phyloP scores from a whole-genome alignment of 768 basidiomycete genomes.

The Suillus subluteus region DNA sequence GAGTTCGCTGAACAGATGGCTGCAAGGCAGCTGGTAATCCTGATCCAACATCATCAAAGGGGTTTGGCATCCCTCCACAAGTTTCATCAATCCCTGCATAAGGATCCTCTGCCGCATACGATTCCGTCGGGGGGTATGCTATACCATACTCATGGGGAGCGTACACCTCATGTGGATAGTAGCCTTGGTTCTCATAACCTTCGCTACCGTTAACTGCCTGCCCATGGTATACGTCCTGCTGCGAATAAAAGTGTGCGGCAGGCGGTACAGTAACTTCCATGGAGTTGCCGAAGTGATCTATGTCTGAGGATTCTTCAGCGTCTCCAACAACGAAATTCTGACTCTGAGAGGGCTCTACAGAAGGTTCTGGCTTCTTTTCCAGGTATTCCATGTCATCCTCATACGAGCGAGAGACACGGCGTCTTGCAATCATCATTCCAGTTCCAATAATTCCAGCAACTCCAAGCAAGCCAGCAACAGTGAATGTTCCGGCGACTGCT shows the following conservation, averaged over 20 bases:
- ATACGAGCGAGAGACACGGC: slow-evolving; percentile 27
- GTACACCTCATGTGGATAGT: slow-evolving; percentile 29
- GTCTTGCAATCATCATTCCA: slow-evolving; percentile 32
- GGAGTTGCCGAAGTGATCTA: slow-evolving; percentile 27
- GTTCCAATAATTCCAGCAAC: slow-evolving; percentile 35
- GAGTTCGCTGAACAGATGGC: slow-evolving; percentile 16
- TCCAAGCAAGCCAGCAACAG: slow-evolving; percentile 41
- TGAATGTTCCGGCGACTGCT: slow-evolving; percentile 51
- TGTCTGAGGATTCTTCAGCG: slow-evolving; percentile 21
- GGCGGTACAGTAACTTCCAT: slow-evolving; percentile 22
- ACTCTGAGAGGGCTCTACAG: slow-evolving; percentile 17
- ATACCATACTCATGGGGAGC: slow-evolving; percentile 24
- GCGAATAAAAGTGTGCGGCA: slow-evolving; percentile 25
- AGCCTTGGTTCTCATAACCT: slow-evolving; percentile 17
- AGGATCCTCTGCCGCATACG: slow-evolving; percentile 25
- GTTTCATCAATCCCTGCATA: slow-evolving; percentile 17
- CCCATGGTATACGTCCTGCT: slow-evolving; percentile 16
- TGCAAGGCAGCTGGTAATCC: slow-evolving; percentile 21
- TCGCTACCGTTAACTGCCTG: slow-evolving; percentile 15
- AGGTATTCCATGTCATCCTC: slow-evolving; percentile 36
- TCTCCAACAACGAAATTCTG: slow-evolving; percentile 20
- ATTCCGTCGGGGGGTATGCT: slow-evolving; percentile 32
- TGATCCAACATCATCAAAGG: slow-evolving; percentile 14
- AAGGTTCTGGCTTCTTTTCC: slow-evolving; percentile 22
- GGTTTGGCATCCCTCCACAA: slow-evolving; percentile 19